Base-by-base conservation (phyloP, 225 moss, liverwort and hornwort species). In the Straminergon stramineum region DNA sequence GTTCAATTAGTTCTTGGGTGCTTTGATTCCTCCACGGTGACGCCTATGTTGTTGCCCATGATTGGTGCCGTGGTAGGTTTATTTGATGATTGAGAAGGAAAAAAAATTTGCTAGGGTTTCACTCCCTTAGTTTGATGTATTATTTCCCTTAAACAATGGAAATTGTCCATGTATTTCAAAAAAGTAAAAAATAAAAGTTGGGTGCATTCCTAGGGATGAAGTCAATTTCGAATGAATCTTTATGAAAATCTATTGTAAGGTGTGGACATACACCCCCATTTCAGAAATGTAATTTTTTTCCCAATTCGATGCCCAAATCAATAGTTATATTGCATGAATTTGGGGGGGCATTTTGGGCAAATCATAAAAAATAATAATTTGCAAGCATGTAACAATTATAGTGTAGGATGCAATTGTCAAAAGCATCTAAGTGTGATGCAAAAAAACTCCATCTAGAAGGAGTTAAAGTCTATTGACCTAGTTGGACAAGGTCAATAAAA, bases 251-350 rank as follows among this genome's bases (percentile, higher is more conserved):
- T 70, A 14, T 24, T 6, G 8, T 0, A 7, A 26, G 5, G 8
- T 14, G 8, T 26, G 4, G 15, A 26, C 8, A 41, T 11, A 5
- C 14, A 15, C 0, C 2, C 8, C 11, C 8, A 45, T 4, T 34
- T 41, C 0, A 2, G 13, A 8, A 70, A 23, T 41, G 1, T 23
- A 39, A 8, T 13, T 26, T 11, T 11, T 22, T 70, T 27, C 5
- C 2, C 6, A 0, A 41, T 41, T 26, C 0, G 2, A 5, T 43
- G 5, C 2, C 15, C 0, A 26, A 0, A 15, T 15, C 15, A 41
- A 41, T 9, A 71, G 2, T 41, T 71, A 9, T 3, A 3, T 9
- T 43, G 1, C 3, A 5, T 9, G 5, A 71, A 43, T 14, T 23
- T 14, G 2, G 7, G 4, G 2, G 13, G 2, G 20, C 20, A 20